Conservation (phyloP, 352 stramenopile genomes). For the Pythium utonaiense region DNA sequence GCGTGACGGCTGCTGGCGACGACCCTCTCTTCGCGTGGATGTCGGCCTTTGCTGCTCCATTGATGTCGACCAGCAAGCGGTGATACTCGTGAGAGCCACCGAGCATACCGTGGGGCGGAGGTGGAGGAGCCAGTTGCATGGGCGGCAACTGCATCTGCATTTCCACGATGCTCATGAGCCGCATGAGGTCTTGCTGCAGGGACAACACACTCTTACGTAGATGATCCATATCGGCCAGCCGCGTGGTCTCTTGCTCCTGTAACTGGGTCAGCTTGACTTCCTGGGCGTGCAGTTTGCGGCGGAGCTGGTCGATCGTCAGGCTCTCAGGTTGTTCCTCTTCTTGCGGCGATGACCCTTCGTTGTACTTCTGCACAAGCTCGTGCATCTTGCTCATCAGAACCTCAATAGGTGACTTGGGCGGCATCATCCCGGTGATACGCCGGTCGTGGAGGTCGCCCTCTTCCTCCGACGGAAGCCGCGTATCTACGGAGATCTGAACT, state of each 20-base stretch:
- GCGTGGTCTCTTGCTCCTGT: conserved; percentile 28
- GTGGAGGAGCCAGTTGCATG: conserved; percentile 17
- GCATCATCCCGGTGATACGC: conserved; percentile 6
- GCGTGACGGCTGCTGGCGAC: background rate
- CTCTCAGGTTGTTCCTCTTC: background rate
- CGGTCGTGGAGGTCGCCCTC: background rate
- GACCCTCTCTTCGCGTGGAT: background rate
- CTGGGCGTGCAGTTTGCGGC: conserved; percentile 28
- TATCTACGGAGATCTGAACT: conserved; percentile 24
- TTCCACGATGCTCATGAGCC: conserved; percentile 74
- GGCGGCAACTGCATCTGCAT: conserved; percentile 70
- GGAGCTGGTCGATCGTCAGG: conserved; percentile 17
- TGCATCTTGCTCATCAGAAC: conserved; percentile 56
- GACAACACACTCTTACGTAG: conserved; percentile 62
- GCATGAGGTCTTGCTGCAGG: conserved; percentile 68
- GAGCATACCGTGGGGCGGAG: background rate
- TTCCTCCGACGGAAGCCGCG: background rate
- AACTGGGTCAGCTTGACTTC: conserved; percentile 29
- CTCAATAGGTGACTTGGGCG: conserved; percentile 37
- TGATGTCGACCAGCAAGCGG: conserved; percentile 13
- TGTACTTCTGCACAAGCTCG: conserved; percentile 50
- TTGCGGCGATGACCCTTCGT: background rate
- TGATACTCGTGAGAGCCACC: conserved; percentile 17
- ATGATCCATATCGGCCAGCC: conserved; percentile 41
- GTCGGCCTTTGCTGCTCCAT: background rate